These are phyloP conservation scores for Candida ortonii DNA, from an alignment of 805 yeast species.

Conservation along the genomic window DNA sequence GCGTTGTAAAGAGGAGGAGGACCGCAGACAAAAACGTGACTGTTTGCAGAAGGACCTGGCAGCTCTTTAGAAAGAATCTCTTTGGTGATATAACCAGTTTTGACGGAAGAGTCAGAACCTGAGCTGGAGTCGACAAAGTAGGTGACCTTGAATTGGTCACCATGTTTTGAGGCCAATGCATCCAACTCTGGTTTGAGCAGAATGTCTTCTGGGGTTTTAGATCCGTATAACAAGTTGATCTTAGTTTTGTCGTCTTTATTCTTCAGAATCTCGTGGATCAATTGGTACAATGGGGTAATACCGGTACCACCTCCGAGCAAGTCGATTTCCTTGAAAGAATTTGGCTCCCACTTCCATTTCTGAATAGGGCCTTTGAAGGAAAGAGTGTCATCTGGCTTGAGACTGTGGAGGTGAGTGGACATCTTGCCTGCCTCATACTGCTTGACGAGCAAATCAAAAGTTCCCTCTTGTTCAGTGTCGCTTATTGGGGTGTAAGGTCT, in stretches of 20 bases:
- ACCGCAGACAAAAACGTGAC: conserved; percentile 87
- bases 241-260: conserved; percentile 89
- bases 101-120: conserved; percentile 46
- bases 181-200: conserved; percentile 79
- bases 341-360: conserved; percentile 89
- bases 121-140: conserved; percentile 74
- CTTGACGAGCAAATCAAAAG: conserved; percentile 78
- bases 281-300: conserved; percentile 92
- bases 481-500: conserved; percentile 89
- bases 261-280: conserved; percentile 69
- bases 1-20: conserved; percentile 91
- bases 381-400: conserved; percentile 77
- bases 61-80: conserved; percentile 62
- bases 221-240: conserved; percentile 79
- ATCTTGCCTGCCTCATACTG: conserved; percentile 88
- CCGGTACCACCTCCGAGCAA: conserved; percentile 97
- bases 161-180: conserved; percentile 56
- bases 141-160: conserved; percentile 72
- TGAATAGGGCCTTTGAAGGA: conserved; percentile 91
- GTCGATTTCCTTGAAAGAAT: conserved; percentile 74
- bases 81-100: conserved; percentile 74
- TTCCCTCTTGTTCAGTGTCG: conserved; percentile 66
- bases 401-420: conserved; percentile 65
- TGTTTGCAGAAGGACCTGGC: conserved; percentile 61
- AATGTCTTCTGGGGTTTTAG: conserved; percentile 73